A percentile compares a stretch with the other conserved stretches of the same genome.
Conservation (phyloP, 202 grass and related monocot genomes). For the Carex sylvatica region DNA sequence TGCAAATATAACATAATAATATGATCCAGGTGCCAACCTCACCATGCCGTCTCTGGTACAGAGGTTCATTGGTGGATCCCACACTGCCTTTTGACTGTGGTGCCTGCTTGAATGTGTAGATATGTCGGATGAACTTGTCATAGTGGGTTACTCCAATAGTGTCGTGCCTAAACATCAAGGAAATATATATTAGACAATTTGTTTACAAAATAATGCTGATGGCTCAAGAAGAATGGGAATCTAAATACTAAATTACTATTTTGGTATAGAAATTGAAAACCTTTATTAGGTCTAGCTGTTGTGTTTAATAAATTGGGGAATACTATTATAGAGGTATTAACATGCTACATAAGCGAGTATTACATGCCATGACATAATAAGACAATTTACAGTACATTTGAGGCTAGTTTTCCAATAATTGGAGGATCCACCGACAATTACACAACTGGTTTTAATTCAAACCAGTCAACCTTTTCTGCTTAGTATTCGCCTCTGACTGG, state of each 20-base stretch:
- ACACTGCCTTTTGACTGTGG: neutral
- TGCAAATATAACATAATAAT: no score
- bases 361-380: neutral
- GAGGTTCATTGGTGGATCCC: conserved; percentile 74
- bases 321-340: conserved; percentile 9
- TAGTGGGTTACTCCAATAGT: conserved; percentile 87
- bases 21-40: no score
- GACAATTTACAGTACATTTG: conserved; percentile 16
- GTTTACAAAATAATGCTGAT: neutral
- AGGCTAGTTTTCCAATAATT: conserved; percentile 12
- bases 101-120: conserved; percentile 63
- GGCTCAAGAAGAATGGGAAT: neutral
- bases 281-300: neutral
- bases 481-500: neutral
- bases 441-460: neutral
- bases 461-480: neutral
- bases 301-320: neutral
- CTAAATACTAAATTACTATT: neutral
- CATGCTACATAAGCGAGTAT: neutral
- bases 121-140: conserved; percentile 68
- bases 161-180: conserved; percentile 44
- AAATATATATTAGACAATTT: neutral
- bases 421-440: conserved; percentile 21
- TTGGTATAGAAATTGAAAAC: neutral
- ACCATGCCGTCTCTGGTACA: no score